A percentile compares a stretch with the other conserved stretches of the same genome.
Conservation (phyloP, 208 protist genomes). For the Leptomonas pyrrhocoris region DNA sequence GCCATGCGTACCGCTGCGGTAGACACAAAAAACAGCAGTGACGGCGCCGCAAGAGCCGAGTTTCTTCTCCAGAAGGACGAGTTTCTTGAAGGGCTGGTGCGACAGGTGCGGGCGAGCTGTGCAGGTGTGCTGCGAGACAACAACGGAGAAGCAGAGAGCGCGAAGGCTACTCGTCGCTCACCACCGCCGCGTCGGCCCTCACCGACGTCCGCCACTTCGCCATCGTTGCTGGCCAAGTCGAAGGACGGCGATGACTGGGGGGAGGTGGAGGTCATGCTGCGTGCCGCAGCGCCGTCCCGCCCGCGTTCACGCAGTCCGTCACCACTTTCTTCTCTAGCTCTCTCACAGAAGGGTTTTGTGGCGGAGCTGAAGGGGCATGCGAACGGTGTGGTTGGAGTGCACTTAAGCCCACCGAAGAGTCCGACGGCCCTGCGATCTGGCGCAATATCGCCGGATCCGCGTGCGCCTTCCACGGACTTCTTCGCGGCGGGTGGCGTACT, state of each 20-base stretch:
- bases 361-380: neutral
- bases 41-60: conserved; percentile 5
- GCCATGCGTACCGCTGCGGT: neutral
- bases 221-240: neutral
- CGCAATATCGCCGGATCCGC: conserved; percentile 37
- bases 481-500: conserved; percentile 34
- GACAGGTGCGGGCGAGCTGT: conserved; percentile 29
- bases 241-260: neutral
- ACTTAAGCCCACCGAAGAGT: neutral
- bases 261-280: conserved; percentile 4
- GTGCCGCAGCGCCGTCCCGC: conserved; percentile 3
- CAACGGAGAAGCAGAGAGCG: neutral
- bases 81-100: conserved; percentile 31
- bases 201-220: neutral
- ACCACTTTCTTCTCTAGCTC: conserved; percentile 10
- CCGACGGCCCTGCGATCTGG: conserved; percentile 2
- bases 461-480: conserved; percentile 32
- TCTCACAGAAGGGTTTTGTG: neutral
- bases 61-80: conserved; percentile 33
- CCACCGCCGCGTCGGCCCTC: conserved; percentile 8
- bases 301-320: conserved; percentile 30
- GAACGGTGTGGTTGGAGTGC: neutral
- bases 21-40: neutral
- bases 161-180: neutral
- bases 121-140: neutral